These are phyloP conservation scores for Ustilago sp. DNA, from an alignment of 1,284 basidiomycete species.

Conservation along the genomic window DNA sequence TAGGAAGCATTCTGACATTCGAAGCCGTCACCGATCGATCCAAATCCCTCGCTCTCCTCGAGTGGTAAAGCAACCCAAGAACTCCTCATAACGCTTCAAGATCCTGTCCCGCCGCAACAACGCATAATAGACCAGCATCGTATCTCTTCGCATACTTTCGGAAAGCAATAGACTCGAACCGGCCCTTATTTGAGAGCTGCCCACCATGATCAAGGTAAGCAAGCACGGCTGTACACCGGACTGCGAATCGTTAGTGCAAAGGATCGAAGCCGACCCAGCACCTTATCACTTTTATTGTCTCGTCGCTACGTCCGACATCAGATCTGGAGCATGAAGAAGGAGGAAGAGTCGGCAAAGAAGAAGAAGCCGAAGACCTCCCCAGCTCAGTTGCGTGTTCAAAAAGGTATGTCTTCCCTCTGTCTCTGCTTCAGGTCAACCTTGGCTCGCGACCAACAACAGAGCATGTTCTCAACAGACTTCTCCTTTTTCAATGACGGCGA, in stretches of 20 bases:
- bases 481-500: not conserved
- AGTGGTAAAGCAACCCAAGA: not conserved
- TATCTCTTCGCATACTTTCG: not conserved
- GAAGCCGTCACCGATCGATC: not conserved
- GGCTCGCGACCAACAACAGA: not conserved
- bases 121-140: not conserved
- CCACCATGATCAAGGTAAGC: constrained; percentile 46
- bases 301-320: constrained; percentile 4
- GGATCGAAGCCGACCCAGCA: no score
- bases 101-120: not conserved
- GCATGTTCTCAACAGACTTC: not conserved
- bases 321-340: constrained; percentile 68
- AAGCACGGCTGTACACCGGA: not conserved
- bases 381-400: constrained; percentile 97
- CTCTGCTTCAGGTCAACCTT: not conserved
- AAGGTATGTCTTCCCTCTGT: constrained; percentile 76
- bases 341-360: constrained; percentile 64
- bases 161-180: not conserved
- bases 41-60: not conserved
- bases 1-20: not conserved
- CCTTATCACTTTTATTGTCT: not conserved
- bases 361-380: constrained; percentile 83
- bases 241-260: not conserved
- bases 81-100: not conserved
- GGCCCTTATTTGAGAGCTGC: not conserved